Evolutionary conservation across 805 yeast genomes (phyloP), one percentile per base, ranked within the genome.

Genomic region (Zygotorulaspora danielsina): DNA sequence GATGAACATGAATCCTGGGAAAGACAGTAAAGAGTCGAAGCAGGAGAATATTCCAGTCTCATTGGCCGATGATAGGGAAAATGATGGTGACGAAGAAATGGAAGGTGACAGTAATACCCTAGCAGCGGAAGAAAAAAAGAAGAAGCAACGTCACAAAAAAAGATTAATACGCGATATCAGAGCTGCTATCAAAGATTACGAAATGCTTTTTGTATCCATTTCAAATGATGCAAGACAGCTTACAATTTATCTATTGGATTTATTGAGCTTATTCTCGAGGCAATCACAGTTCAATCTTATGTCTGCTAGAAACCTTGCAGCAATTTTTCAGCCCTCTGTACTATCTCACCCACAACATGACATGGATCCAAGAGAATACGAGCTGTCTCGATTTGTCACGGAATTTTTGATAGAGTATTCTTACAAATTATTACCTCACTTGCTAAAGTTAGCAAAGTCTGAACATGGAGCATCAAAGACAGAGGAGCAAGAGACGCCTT

Each of bases 281-380:
- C 81, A 84, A 54, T 73, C 94, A 11, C 76, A 75, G 35, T 76
- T 76, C 44, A 93, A 89, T 59, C 69, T 86, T 48, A 93, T 93
- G 99, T 79, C 96, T 2, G 85, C 95, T 1, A 76, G 87, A 52
- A 93, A 93, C 59, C 68, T 93, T 48, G 95, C 97, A 1, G 96
- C 97, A 2, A 85, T 93, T 41, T 93, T 93, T 67, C 98, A 93
- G 65, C 97, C 98, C 3, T 84, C 96, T n/a, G 79, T 93, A 12
- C 69, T 93, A 38, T 84, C 95, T 7, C 97, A 90, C 61, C 95
- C 96, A 4, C 75, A 73, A 49, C 97, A 93, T 61, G 96, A 89
- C 57, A 77, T 90, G 80, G 77, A 82, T 29, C 97, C 97, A 1
- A 86, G 79, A 21, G 97, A 93, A 63, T 89, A 89, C 64, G 90